These are phyloP conservation scores for Saccharomycopsis javanensis DNA, from an alignment of 805 yeast genomes.

Conservation along the genomic window DNA sequence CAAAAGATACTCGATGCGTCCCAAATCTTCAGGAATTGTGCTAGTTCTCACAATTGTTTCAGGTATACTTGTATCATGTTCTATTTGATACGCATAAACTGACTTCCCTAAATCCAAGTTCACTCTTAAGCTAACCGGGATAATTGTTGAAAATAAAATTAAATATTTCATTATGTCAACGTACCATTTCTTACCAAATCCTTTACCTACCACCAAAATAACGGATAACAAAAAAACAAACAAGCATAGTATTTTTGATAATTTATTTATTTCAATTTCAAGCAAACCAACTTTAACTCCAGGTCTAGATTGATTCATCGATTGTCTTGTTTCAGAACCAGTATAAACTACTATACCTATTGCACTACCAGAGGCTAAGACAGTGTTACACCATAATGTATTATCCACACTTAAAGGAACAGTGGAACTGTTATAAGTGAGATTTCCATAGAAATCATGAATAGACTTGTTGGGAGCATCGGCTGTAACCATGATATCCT, in stretches of 20 bases:
- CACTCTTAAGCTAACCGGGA: conserved; percentile 91
- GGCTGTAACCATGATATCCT: conserved; percentile 50
- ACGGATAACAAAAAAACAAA: conserved; percentile 75
- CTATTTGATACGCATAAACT: conserved; percentile 91
- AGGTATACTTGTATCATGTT: conserved; percentile 71
- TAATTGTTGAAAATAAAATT: conserved; percentile 87
- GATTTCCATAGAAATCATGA: conserved; percentile 69
- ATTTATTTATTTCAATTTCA: conserved; percentile 80
- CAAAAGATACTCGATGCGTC: conserved; percentile 84
- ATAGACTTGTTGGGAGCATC: conserved; percentile 81
- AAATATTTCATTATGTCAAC: conserved; percentile 83
- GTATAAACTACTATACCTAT: conserved; percentile 84
- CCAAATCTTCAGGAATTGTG: conserved; percentile 96
- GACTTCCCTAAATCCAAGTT: conserved; percentile 92
- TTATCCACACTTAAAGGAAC: conserved; percentile 75
- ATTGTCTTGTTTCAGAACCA: conserved; percentile 89
- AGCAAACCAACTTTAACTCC: conserved; percentile 84
- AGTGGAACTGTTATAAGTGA: conserved; percentile 48
- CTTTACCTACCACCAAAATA: conserved; percentile 69
- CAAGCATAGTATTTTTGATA: conserved; percentile 81
- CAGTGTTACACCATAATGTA: conserved; percentile 97
- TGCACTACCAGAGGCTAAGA: conserved; percentile 87
- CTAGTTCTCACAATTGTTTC: conserved; percentile 92
- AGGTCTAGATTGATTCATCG: conserved; percentile 81
- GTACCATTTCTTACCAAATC: conserved; percentile 64